Conservation (phyloP, 2,329 filamentous ascomycete species). For the Calonectria henricotiae region DNA sequence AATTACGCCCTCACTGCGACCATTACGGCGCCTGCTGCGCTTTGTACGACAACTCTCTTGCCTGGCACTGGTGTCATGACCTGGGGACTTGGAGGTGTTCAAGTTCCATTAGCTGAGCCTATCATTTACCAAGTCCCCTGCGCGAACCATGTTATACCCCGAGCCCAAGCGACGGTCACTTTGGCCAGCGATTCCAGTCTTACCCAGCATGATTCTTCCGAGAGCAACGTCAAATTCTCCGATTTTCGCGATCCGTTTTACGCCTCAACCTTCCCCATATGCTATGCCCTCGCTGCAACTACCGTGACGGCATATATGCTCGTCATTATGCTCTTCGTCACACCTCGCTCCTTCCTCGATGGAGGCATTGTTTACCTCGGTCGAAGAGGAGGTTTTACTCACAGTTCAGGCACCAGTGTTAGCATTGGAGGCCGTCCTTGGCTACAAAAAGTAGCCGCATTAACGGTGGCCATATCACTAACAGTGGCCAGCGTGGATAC, state of each 20-base stretch:
- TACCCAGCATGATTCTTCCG: slow-evolving; percentile 51
- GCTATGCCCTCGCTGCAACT: slow-evolving; percentile 92
- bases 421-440: slow-evolving; percentile 93
- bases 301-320: slow-evolving; percentile 94
- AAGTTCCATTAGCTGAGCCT: slow-evolving; percentile 73
- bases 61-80: slow-evolving; percentile 66
- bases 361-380: slow-evolving; percentile 88
- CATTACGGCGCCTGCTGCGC: slow-evolving; percentile 53
- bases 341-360: slow-evolving; percentile 92
- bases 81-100: slow-evolving; percentile 66
- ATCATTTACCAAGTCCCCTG: slow-evolving; percentile 69
- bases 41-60: slow-evolving; percentile 63
- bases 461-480: slow-evolving; percentile 85
- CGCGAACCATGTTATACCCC: slow-evolving; percentile 48
- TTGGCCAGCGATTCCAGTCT: slow-evolving; percentile 60
- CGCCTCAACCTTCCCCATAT: slow-evolving; percentile 91
- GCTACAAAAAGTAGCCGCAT: slow-evolving; percentile 87
- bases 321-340: slow-evolving; percentile 94
- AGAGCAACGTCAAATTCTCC: slow-evolving; percentile 65
- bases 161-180: slow-evolving; percentile 54
- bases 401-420: slow-evolving; percentile 83
- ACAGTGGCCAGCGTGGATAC: slow-evolving; percentile 96
- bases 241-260: slow-evolving; percentile 92
- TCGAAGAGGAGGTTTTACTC: slow-evolving; percentile 88
- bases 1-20: slow-evolving; percentile 48